Base-by-base conservation (phyloP, 768 basidiomycete genomes). In the Mycena maculata region DNA sequence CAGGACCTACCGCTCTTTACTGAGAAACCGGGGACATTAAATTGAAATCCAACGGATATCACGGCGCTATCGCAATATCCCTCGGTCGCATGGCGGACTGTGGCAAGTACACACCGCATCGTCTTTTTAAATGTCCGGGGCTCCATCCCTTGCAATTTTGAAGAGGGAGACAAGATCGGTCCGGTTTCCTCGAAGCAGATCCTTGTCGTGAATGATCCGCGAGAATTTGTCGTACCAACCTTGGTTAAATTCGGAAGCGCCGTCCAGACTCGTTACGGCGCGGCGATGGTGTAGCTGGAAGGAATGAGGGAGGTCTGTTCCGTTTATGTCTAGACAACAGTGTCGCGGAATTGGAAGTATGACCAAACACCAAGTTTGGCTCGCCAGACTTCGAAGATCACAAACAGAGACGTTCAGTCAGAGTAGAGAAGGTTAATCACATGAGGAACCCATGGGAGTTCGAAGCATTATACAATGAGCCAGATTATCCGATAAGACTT, bases 1-100 rank as follows among this genome's bases (percentile, higher is more conserved):
- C 13, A 57, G 63, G 49, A 52, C 63, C 55, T 42, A 64, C 63
- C 63, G 56, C 56, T 64, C 45, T 57, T 58, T 50, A 64, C 28
- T 64, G 55, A 64, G 39, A 56, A 64, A n/a, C 63, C 63, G 33
- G 54, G 15, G 4, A 8, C 18, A 27, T 56, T n/a, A 50, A 25
- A 45, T 36, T 36, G 52, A 42, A 28, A 38, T 49, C 25, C 22
- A n/a, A 31, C 33, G 20, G 41, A 36, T 39, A 41, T 56, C 47
- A 39, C 42, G 44, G 36, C 23, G 30, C 28, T 53, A 28, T 42
- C 25, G 3, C 38, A 23, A 54, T n/a, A 23, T 33, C 23, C 44
- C 8, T 36, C 33, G 6, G 13, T 13, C 33, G 6, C 33, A 36
- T 6, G 13, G 13, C 6, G 33, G 13, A 13, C 13, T 36, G 8